A percentile compares a stretch with the other conserved stretches of the same genome.
phyloP scores from a whole-genome alignment of 2,329 filamentous ascomycete species.

The Aspergillus amoenus region DNA sequence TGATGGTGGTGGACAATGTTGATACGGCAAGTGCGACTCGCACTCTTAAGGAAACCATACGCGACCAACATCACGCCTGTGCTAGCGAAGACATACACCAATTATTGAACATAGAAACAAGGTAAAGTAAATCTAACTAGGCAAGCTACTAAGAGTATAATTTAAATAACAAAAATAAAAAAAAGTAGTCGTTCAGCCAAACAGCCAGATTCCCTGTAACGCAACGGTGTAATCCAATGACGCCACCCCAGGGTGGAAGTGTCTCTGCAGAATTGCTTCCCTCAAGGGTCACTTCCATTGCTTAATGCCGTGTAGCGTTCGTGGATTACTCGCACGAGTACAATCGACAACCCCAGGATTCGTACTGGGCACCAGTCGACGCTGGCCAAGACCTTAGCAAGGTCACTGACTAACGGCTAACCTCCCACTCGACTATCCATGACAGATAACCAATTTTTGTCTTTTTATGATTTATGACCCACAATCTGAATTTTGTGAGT shows the following conservation, averaged over 20 bases:
- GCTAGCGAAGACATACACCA: too few species aligned
- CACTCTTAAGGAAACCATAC: background rate
- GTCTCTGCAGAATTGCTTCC: slow-evolving; percentile 61
- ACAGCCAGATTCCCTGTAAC: slow-evolving; percentile 38
- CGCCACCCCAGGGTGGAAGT: slow-evolving; percentile 55
- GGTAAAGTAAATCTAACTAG: too few species aligned
- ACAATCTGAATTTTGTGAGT: background rate
- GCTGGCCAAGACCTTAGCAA: slow-evolving; percentile 39
- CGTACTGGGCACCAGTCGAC: slow-evolving; percentile 54
- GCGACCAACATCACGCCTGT: too few species aligned
- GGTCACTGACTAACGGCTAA: slow-evolving; percentile 36
- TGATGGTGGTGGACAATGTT: background rate
- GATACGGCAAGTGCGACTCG: background rate
- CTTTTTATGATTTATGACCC: background rate
- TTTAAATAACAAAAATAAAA: slow-evolving; percentile 3
- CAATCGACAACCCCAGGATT: slow-evolving; percentile 52
- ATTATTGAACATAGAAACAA: too few species aligned
- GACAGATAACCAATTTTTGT: slow-evolving; percentile 30
- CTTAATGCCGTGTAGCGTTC: slow-evolving; percentile 55
- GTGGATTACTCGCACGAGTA: slow-evolving; percentile 57
- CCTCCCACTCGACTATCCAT: slow-evolving; percentile 44
- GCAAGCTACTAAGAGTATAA: too few species aligned
- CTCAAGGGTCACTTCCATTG: slow-evolving; percentile 56
- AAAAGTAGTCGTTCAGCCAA: slow-evolving; percentile 38
- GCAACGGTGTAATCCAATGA: slow-evolving; percentile 52